Percentiles rank a stretch among this genome's conserved stretches.
These are phyloP conservation scores for Alternaria novae-zelandiae DNA, from an alignment of 2,329 filamentous ascomycete genomes.

Conservation along the genomic window DNA sequence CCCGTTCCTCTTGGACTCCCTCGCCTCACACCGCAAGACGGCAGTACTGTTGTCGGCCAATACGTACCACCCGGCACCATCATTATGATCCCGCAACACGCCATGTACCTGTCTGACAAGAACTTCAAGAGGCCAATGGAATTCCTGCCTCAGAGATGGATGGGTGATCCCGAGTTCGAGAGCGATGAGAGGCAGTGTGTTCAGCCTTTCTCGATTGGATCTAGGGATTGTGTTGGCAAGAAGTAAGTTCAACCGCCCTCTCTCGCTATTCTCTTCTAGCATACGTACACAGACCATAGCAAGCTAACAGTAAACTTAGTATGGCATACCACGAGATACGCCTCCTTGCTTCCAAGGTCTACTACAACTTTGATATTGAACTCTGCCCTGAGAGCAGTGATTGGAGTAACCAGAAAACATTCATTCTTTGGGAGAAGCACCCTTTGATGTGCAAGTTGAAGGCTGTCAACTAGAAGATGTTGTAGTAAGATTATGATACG, in stretches of 20 bases:
- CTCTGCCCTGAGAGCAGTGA: constrained; percentile 41
- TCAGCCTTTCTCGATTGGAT: constrained; percentile 54
- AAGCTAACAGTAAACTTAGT: constrained; percentile 22
- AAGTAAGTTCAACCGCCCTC: constrained; percentile 46
- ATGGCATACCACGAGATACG: constrained; percentile 52
- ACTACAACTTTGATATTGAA: constrained; percentile 50
- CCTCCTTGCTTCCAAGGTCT: constrained; percentile 46
- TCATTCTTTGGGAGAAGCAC: constrained; percentile 48
- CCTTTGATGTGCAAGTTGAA: constrained; percentile 42
- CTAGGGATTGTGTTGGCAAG: constrained; percentile 48
- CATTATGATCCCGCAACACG: constrained; percentile 24
- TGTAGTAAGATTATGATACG: neutral
- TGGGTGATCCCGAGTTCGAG: constrained; percentile 31
- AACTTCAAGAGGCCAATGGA: constrained; percentile 46
- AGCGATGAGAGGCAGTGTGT: constrained; percentile 44
- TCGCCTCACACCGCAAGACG: constrained; percentile 42
- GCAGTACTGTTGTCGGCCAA: constrained; percentile 45
- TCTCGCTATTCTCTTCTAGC: no score
- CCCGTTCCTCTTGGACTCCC: constrained; percentile 48
- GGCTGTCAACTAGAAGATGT: constrained; percentile 4
- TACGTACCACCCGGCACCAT: constrained; percentile 41
- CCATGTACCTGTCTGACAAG: constrained; percentile 21
- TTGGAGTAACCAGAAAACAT: constrained; percentile 43
- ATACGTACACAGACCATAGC: neutral
- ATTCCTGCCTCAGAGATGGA: constrained; percentile 54